Conservation (phyloP, 179 eudicot genomes). For the Actinidia arguta region DNA sequence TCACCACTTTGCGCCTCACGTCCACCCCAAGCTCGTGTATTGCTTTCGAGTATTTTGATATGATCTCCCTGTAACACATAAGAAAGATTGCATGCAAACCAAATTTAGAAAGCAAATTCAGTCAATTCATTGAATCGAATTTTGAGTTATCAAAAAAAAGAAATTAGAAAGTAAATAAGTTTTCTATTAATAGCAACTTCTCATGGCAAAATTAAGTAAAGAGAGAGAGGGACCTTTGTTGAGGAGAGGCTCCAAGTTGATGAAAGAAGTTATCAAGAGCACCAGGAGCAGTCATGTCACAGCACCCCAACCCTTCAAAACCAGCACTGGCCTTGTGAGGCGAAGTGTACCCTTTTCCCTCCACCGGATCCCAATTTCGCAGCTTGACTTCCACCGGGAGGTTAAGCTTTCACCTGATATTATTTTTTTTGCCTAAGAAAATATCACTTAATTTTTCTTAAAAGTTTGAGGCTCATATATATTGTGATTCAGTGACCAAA, state of each 20-base stretch:
- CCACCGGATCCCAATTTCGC: conserved; percentile 22
- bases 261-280: conserved; percentile 14
- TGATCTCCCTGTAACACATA: conserved; percentile 22
- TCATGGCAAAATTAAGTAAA: too few species aligned
- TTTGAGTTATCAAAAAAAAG: too few species aligned
- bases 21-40: conserved; percentile 43
- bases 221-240: conserved; percentile 20
- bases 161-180: too few species aligned
- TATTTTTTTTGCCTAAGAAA: too few species aligned
- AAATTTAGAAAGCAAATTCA: not conserved
- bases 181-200: not conserved
- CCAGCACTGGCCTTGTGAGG: not conserved
- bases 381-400: conserved; percentile 32
- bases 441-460: too few species aligned
- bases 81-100: not conserved
- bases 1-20: conserved; percentile 45
- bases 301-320: conserved; percentile 22
- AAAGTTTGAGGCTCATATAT: too few species aligned
- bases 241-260: conserved; percentile 18
- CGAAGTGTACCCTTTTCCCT: conserved; percentile 27
- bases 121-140: too few species aligned
- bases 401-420: too few species aligned
- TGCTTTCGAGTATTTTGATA: conserved; percentile 37
- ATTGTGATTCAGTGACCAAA: too few species aligned
- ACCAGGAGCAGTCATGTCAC: conserved; percentile 23